Evolutionary conservation across 257 asterid genomes (phyloP).

Genomic region (Solanum chmielewskii): DNA sequence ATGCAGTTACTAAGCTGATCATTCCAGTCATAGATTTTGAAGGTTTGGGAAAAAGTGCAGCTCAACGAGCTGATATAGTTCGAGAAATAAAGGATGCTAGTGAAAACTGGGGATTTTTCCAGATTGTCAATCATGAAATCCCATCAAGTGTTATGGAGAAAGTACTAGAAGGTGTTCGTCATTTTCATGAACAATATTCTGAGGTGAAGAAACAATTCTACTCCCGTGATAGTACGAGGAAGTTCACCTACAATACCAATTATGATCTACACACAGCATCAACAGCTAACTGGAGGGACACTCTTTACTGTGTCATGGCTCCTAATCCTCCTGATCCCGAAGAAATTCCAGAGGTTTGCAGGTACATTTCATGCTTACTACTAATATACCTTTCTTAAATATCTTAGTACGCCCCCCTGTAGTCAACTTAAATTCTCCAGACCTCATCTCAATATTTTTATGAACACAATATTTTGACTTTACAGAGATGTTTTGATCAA

Average conservation of each 20-base stretch:
- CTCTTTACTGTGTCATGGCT: not conserved
- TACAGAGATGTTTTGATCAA: slow-evolving; percentile 18
- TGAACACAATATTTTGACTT: not conserved
- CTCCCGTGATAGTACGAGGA: not conserved
- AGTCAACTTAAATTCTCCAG: not conserved
- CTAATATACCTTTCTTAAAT: not conserved
- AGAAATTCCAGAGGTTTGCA: slow-evolving; percentile 6
- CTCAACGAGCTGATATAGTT: not conserved
- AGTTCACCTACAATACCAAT: not conserved
- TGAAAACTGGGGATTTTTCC: slow-evolving; percentile 8
- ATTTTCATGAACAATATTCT: slow-evolving; percentile 18
- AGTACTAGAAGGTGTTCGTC: not conserved
- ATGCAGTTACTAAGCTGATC: not conserved
- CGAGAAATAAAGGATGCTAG: not conserved
- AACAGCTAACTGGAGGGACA: slow-evolving; percentile 18
- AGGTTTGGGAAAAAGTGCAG: not conserved
- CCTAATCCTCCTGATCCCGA: slow-evolving; percentile 10
- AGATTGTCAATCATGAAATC: slow-evolving; percentile 1
- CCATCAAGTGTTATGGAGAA: slow-evolving; percentile 3
- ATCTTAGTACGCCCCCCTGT: not conserved
- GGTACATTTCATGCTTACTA: not conserved
- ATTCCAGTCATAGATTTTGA: not conserved
- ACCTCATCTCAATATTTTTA: not conserved
- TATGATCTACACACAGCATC: slow-evolving; percentile 9
- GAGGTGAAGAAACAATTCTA: slow-evolving; percentile 12